phyloP scores from a whole-genome alignment of 2,329 filamentous ascomycete genomes.

The Lasiodiplodia sp. region DNA sequence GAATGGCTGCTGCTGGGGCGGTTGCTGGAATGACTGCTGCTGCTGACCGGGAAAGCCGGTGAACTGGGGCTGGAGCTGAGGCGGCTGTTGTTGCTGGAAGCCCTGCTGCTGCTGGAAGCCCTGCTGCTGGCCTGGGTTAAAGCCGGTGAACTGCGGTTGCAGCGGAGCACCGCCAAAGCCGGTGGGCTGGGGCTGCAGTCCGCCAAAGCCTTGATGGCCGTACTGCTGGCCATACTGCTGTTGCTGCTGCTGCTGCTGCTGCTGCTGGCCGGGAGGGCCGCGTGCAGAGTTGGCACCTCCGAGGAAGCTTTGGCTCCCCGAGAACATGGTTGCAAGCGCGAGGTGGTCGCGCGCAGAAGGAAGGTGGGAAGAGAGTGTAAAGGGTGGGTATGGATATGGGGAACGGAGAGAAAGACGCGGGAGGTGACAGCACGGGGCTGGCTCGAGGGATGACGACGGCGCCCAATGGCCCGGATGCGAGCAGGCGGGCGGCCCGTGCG shows the following conservation, averaged over 20 bases:
- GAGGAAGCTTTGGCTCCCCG: slow-evolving; percentile 84
- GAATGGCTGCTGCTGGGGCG: slow-evolving; percentile 40
- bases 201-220: slow-evolving; percentile 59
- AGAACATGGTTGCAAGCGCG: slow-evolving; percentile 72
- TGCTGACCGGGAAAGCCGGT: slow-evolving; percentile 57
- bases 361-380: background rate
- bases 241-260: slow-evolving; percentile 57
- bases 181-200: slow-evolving; percentile 57
- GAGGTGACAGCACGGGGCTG: slow-evolving; percentile 4
- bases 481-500: background rate
- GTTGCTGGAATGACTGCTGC: slow-evolving; percentile 33
- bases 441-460: background rate
- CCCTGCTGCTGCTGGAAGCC: slow-evolving; percentile 57
- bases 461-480: background rate
- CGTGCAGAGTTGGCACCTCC: slow-evolving; percentile 78
- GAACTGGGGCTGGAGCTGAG: slow-evolving; percentile 50
- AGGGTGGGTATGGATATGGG: slow-evolving; percentile 10
- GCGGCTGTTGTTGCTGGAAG: slow-evolving; percentile 44
- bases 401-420: slow-evolving; percentile 12
- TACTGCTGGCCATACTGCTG: slow-evolving; percentile 56
- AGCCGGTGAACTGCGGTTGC: slow-evolving; percentile 70
- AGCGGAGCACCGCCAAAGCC: slow-evolving; percentile 61
- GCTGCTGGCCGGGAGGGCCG: slow-evolving; percentile 63
- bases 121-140: slow-evolving; percentile 50
- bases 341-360: background rate